Conservation (phyloP, 805 yeast species). For the Teunomyces aglyptinius region DNA sequence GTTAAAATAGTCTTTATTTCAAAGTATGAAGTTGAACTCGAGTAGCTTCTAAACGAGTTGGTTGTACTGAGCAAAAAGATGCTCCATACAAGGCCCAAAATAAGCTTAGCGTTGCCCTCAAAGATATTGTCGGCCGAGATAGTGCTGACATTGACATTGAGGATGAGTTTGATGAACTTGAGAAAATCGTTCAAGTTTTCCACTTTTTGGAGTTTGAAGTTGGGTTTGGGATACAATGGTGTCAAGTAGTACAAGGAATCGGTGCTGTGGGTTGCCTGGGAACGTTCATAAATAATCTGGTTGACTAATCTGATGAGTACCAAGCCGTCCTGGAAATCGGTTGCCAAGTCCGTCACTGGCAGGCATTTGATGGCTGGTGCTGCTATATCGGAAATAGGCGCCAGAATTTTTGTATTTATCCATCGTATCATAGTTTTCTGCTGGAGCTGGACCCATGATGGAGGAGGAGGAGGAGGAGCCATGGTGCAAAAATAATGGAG, state of each 20-base stretch:
- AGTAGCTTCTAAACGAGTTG: constrained; percentile 14
- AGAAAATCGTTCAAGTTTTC: constrained; percentile 47
- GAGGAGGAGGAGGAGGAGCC: constrained; percentile 3
- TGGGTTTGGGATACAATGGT: constrained; percentile 38
- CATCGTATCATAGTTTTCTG: constrained; percentile 50
- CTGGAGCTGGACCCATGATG: constrained; percentile 43
- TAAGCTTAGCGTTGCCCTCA: constrained; percentile 47
- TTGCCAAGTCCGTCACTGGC: constrained; percentile 18
- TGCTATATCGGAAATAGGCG: constrained; percentile 8
- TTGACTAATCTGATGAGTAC: constrained; percentile 37
- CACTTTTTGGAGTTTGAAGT: constrained; percentile 42
- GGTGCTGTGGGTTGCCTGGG: constrained; percentile 17
- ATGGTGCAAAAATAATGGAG: background rate
- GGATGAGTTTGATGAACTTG: constrained; percentile 38
- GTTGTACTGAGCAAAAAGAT: constrained; percentile 42
- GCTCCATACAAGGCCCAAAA: constrained; percentile 50
- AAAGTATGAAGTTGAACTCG: constrained; percentile 24
- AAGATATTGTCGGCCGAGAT: constrained; percentile 50
- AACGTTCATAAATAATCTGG: constrained; percentile 23
- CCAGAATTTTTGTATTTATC: constrained; percentile 41
- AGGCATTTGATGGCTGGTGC: background rate
- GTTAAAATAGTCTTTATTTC: constrained; percentile 34
- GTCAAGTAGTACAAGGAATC: constrained; percentile 22
- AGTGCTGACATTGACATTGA: constrained; percentile 40
- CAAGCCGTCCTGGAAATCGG: constrained; percentile 42